Evolutionary conservation across 2,329 filamentous ascomycete species (phyloP).

Genomic region (Xylaria sp.): DNA sequence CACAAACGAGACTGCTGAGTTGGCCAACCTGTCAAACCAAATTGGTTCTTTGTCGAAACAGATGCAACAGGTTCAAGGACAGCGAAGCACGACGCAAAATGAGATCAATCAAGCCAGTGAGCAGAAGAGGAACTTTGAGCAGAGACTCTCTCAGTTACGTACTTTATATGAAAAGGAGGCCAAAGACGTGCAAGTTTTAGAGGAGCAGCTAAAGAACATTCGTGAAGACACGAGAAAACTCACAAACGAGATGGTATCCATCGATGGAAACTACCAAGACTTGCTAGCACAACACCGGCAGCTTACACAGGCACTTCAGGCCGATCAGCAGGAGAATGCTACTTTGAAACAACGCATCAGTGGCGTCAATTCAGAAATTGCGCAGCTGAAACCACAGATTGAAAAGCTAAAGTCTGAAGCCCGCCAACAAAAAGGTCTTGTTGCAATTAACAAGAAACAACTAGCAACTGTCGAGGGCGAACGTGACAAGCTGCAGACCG

Average conservation of each 20-base stretch:
- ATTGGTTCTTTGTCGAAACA: constrained; percentile 90
- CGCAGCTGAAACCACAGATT: constrained; percentile 86
- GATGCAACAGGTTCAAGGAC: constrained; percentile 91
- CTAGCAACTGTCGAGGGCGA: constrained; percentile 88
- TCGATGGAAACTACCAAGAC: constrained; percentile 85
- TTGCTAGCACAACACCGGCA: constrained; percentile 85
- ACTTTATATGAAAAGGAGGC: constrained; percentile 93
- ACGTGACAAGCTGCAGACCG: constrained; percentile 84
- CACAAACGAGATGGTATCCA: constrained; percentile 82
- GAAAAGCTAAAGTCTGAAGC: constrained; percentile 94
- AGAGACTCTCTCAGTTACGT: constrained; percentile 85
- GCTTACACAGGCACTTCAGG: constrained; percentile 76
- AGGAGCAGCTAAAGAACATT: constrained; percentile 82
- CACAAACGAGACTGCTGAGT: constrained; percentile 87
- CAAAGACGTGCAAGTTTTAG: constrained; percentile 82
- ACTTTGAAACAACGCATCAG: constrained; percentile 88
- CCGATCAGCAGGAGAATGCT: constrained; percentile 89
- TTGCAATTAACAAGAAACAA: constrained; percentile 99
- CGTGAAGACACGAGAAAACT: constrained; percentile 86
- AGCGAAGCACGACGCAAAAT: constrained; percentile 81
- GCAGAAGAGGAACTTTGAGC: constrained; percentile 94
- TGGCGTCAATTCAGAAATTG: constrained; percentile 82
- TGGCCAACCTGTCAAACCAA: constrained; percentile 96
- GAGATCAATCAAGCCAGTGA: constrained; percentile 83
- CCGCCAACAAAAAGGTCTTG: constrained; percentile 93